Evolutionary conservation across 352 stramenopile genomes (phyloP).

Genomic region (Phytophthora kernoviae): DNA sequence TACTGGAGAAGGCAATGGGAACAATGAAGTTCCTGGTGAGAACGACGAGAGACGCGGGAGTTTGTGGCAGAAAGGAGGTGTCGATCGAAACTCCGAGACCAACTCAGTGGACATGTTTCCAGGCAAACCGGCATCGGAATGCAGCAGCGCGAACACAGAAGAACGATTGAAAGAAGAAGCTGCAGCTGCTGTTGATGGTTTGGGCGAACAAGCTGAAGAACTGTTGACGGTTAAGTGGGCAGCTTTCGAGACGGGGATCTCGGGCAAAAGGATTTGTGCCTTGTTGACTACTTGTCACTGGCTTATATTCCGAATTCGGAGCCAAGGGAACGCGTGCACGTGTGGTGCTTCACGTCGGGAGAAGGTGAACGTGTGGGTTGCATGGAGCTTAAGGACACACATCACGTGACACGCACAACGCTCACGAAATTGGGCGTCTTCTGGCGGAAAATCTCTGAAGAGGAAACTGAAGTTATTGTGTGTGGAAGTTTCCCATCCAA

Average conservation of each 20-base stretch:
- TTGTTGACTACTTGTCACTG: constrained; percentile 76
- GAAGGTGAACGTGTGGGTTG: constrained; percentile 81
- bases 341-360: constrained; percentile 80
- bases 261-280: constrained; percentile 70
- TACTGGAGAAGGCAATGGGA: constrained; percentile 21
- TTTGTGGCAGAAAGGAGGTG: constrained; percentile 26
- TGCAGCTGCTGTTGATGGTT: constrained; percentile 22
- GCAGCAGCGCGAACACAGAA: constrained; percentile 30
- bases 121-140: constrained; percentile 22
- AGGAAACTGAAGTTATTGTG: constrained; percentile 81
- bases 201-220: constrained; percentile 49
- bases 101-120: constrained; percentile 30
- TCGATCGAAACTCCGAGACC: constrained; percentile 30
- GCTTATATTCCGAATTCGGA: constrained; percentile 68
- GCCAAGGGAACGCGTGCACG: constrained; percentile 54
- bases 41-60: constrained; percentile 26
- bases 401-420: constrained; percentile 56
- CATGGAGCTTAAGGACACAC: constrained; percentile 76
- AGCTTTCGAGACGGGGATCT: constrained; percentile 63
- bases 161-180: constrained; percentile 33
- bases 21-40: constrained; percentile 16
- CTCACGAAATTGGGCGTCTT: constrained; percentile 77
- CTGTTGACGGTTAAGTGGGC: constrained; percentile 80
- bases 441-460: constrained; percentile 66
- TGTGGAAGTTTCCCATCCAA: constrained; percentile 81